Percentiles rank a stretch among this genome's conserved stretches.
phyloP scores from a whole-genome alignment of 2,329 filamentous ascomycete genomes.

The Metarhizium humberi region DNA sequence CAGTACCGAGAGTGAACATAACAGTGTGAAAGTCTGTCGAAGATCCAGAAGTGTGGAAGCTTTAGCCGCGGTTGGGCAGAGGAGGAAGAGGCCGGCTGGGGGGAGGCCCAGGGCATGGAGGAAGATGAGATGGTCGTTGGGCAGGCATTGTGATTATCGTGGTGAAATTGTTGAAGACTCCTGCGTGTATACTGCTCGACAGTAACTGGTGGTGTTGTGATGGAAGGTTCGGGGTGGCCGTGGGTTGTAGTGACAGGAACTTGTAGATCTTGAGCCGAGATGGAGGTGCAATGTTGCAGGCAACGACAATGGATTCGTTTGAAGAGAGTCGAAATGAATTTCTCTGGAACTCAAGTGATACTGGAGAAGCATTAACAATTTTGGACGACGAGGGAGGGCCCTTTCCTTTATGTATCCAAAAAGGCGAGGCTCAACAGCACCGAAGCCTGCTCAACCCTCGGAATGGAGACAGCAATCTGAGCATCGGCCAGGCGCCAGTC shows the following conservation, averaged over 20 bases:
- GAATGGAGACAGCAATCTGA: conserved; percentile 20
- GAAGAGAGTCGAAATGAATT: background rate
- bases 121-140: conserved; percentile 55
- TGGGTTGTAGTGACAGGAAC: too few relatives aligned
- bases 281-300: too few relatives aligned
- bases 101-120: conserved; percentile 58
- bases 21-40: background rate
- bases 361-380: background rate
- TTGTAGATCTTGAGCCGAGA: too few relatives aligned
- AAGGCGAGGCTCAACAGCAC: conserved; percentile 4
- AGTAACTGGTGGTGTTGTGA: conserved; percentile 9
- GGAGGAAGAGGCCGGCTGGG: conserved; percentile 56
- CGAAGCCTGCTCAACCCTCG: background rate
- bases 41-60: background rate
- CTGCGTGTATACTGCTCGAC: background rate
- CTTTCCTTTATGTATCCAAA: conserved; percentile 21
- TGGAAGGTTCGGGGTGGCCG: background rate
- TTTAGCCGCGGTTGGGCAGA: conserved; percentile 51
- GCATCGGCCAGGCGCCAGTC: conserved; percentile 4
- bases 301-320: too few relatives aligned
- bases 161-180: background rate
- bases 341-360: background rate
- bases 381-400: conserved; percentile 15
- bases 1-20: background rate
- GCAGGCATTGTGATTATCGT: conserved; percentile 36